Evolutionary conservation across 2,329 filamentous ascomycete species (phyloP), one percentile per base, ranked within the genome.

Genomic region (Chrysoporthe cubensis): DNA sequence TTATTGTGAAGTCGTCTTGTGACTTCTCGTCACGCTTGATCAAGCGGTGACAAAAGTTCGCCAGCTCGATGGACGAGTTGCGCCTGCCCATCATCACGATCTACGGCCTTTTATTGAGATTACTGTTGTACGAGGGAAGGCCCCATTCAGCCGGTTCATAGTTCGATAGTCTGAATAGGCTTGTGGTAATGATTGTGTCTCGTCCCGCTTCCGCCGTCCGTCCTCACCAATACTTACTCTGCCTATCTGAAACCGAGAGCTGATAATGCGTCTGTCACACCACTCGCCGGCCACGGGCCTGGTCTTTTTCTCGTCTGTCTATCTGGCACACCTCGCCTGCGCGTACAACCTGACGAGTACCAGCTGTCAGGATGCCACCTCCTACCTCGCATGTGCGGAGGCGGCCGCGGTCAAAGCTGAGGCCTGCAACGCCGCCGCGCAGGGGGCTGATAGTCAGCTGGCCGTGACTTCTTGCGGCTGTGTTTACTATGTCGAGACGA

Each of bases 401-500:
- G 34, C 60, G 11, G 60, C 60, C 8, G 18, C 60, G 14, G 34
- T 16, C 26, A 62, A 62, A 40, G 46, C 32, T 8, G 26, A 42
- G 46, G 60, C 18, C 13, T 62, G 60, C 46, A 34, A 50, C 13
- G 46, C 34, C 46, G 34, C 32, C 7, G 60, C 60, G 1, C 8
- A 21, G 18, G 44, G 14, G 3, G 60, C 44, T 4, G 46, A 26
- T 18, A 71, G 63, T 48, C 67, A 74, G 34, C 13, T 50, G 4
- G 68, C 14, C 7, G 14, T 65, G 21, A 34, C 60, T 7, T 66
- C 70, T 16, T 76, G 75, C 42, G 71, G 71, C 0, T 76, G 75
- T 61, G 66, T 67, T 11, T 67, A 73, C 66, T 74, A 74, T 58
- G 69, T 70, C 42, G 67, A 72, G 34, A 74, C 72, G 54, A 71